Evolutionary conservation across 2,329 filamentous ascomycete genomes (phyloP), one percentile per base, ranked within the genome.

Genomic region (Alternaria angustiovoidea): DNA sequence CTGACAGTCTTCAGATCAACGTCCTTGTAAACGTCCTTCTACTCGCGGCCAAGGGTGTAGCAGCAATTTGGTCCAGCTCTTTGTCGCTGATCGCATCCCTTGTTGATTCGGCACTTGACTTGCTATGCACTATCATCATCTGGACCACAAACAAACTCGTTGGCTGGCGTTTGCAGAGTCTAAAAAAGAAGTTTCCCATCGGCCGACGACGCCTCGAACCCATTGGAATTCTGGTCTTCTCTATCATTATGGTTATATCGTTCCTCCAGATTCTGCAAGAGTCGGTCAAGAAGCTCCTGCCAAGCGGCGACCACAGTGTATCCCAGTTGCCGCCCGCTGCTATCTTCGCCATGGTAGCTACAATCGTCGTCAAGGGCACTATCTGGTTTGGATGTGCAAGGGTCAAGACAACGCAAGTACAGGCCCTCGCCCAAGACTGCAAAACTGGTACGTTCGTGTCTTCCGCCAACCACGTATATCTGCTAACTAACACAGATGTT

Each of bases 391-490:
- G 85, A 43, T 89, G 87, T 68, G 80, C 83, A 2, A 79, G 81
- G 4, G 84, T 89, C 65, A 88, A 88, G 66, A 89, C 87, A 2
- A 88, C 87, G 0, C 87, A 88, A 68, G 87, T 89, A 0, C 86
- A 88, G 64, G 87, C 87, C 0, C 77, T 91, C 5, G 86, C 84
- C 0, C 86, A 88, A 70, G 87, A 89, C 68, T 88, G 87, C 73
- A 87, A 88, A 72, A 72, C 69, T 30, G 58, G 58, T 57, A 43
- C 28, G 28, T 28, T 18, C 16, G 16, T 16, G 14, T 7, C 4
- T 14, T 34, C 8, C 18, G 1, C 1, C 11, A 5, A 12, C 12
- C 5, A 1, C 7, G 3, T 14, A 18, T 1, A 9, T 32, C 7
- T 18, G 7, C 61, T 58, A 48, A 63, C 32, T 16, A n/a, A 9